A percentile compares a stretch with the other conserved stretches of the same genome.
Conservation (phyloP, 805 yeast species). For the Spathaspora gorwiae region DNA sequence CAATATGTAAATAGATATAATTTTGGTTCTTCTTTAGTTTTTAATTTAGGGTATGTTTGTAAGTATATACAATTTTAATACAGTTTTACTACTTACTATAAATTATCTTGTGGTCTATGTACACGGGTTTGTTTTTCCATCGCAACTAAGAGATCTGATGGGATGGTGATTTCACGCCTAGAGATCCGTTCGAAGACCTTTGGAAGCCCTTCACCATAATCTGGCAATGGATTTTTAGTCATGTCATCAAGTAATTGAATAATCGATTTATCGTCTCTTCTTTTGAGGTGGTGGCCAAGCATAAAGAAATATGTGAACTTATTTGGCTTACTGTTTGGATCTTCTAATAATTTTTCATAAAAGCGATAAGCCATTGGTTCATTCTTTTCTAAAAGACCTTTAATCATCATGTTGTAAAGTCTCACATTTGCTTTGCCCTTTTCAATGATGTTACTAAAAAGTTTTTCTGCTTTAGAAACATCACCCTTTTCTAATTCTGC, state of each 20-base stretch:
- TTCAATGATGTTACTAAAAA: slow-evolving; percentile 31
- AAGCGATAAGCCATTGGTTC: slow-evolving; percentile 40
- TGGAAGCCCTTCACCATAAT: slow-evolving; percentile 41
- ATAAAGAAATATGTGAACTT: slow-evolving; percentile 47
- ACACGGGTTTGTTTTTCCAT: background rate
- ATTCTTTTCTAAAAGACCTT: slow-evolving; percentile 22
- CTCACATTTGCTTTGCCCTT: slow-evolving; percentile 32
- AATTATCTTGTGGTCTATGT: too few species aligned
- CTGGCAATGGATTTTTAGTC: slow-evolving; percentile 18
- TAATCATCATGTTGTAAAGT: slow-evolving; percentile 40
- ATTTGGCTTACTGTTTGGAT: slow-evolving; percentile 34
- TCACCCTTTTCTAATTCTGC: slow-evolving; percentile 43
- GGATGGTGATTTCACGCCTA: background rate
- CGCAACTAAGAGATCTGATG: background rate
- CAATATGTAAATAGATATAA: slow-evolving; percentile 12
- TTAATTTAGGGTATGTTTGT: too few species aligned
- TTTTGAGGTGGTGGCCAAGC: slow-evolving; percentile 32
- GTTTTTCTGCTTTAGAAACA: slow-evolving; percentile 22
- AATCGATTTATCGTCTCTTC: slow-evolving; percentile 25
- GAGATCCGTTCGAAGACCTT: slow-evolving; percentile 9
- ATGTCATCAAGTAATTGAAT: slow-evolving; percentile 38
- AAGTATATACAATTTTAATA: too few species aligned
- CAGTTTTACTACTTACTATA: too few species aligned
- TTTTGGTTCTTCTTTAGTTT: background rate
- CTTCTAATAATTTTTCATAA: slow-evolving; percentile 28